A percentile compares a stretch with the other conserved stretches of the same genome.
Conservation (phyloP, 2,329 filamentous ascomycete genomes). For the Plenodomus biglobosus region DNA sequence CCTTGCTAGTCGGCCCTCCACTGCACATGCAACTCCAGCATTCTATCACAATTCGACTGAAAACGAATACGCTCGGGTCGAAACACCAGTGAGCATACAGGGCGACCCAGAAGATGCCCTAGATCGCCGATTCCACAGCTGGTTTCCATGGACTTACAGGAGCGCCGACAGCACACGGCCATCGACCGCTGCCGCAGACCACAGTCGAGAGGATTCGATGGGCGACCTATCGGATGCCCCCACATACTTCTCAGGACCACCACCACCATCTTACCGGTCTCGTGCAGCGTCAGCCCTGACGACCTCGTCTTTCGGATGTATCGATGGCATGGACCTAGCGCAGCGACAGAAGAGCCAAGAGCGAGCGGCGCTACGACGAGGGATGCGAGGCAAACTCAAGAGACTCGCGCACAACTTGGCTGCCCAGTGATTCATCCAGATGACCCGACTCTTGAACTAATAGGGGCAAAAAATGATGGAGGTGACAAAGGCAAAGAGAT, state of each 20-base stretch:
- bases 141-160: slow-evolving; percentile 11
- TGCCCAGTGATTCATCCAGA: slow-evolving; percentile 11
- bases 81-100: slow-evolving; percentile 13
- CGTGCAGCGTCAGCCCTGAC: slow-evolving; percentile 32
- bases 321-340: slow-evolving; percentile 35
- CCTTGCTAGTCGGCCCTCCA: slow-evolving; percentile 6
- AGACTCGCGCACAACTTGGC: slow-evolving; percentile 27
- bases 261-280: slow-evolving; percentile 40
- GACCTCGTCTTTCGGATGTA: slow-evolving; percentile 41
- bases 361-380: slow-evolving; percentile 20
- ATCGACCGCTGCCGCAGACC: slow-evolving; percentile 16
- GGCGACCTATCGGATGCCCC: slow-evolving; percentile 38
- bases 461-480: not conserved
- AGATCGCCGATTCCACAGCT: slow-evolving; percentile 19
- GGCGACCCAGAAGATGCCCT: slow-evolving; percentile 16
- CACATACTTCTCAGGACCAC: slow-evolving; percentile 35
- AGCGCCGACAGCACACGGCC: slow-evolving; percentile 15
- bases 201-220: slow-evolving; percentile 32
- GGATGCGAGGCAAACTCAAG: slow-evolving; percentile 33
- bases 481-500: not conserved
- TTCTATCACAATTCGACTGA: not conserved
- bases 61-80: slow-evolving; percentile 4
- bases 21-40: slow-evolving; percentile 5
- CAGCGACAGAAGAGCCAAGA: slow-evolving; percentile 33
- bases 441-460: slow-evolving; percentile 1